Conservation (phyloP, 202 grass and related monocot genomes). For the Musa balbisiana region DNA sequence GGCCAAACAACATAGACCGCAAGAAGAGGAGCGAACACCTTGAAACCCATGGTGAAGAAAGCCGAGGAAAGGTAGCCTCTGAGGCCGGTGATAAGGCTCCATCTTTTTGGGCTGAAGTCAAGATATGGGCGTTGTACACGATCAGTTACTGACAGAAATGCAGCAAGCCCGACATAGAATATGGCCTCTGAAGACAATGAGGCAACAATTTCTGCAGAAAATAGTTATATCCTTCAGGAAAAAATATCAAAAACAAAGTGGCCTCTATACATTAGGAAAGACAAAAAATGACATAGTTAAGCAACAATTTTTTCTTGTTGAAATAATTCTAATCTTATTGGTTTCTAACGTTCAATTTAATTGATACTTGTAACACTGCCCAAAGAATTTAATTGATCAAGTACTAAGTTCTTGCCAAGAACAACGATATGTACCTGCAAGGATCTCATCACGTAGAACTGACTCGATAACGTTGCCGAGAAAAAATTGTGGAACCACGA, state of each 20-base stretch:
- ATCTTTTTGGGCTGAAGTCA: slow-evolving; percentile 22
- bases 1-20: slow-evolving; percentile 30
- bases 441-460: slow-evolving; percentile 21
- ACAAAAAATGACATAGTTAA: neutral
- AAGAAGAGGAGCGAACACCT: slow-evolving; percentile 28
- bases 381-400: neutral
- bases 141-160: slow-evolving; percentile 16
- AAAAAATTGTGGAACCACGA: slow-evolving; percentile 29
- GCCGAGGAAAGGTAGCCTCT: slow-evolving; percentile 30
- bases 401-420: neutral
- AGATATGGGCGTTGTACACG: slow-evolving; percentile 23
- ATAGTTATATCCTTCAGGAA: neutral
- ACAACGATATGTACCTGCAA: slow-evolving; percentile 22
- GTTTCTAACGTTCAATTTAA: neutral
- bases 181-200: slow-evolving; percentile 24
- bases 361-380: too few species aligned
- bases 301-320: too few species aligned
- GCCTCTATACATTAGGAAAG: neutral
- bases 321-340: neutral
- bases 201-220: slow-evolving; percentile 18
- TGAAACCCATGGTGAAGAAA: slow-evolving; percentile 35
- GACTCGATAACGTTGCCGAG: slow-evolving; percentile 16
- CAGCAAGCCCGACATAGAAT: slow-evolving; percentile 21
- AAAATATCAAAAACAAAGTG: neutral
- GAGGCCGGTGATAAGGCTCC: slow-evolving; percentile 30